Percentiles rank a stretch among this genome's conserved stretches.
phyloP scores from a whole-genome alignment of 768 basidiomycete species.

The Mycena epipterygia region DNA sequence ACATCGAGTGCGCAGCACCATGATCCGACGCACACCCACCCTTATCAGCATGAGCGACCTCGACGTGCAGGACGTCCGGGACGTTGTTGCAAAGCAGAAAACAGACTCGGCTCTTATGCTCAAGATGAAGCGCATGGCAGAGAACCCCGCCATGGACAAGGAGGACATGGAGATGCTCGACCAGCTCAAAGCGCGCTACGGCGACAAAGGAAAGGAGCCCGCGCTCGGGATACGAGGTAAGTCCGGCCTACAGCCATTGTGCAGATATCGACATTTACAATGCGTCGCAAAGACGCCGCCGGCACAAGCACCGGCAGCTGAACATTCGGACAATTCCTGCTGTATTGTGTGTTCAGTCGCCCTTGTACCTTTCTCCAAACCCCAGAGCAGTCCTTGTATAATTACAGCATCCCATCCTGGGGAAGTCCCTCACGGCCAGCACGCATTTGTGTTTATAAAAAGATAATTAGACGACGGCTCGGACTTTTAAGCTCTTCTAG shows the following conservation, averaged over 20 bases:
- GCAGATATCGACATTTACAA: neutral
- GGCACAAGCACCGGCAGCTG: slow-evolving; percentile 17
- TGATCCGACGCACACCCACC: slow-evolving; percentile 86
- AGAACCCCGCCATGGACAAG: slow-evolving; percentile 51
- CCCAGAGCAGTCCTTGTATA: too few relatives aligned
- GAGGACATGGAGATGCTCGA: slow-evolving; percentile 50
- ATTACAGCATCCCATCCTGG: too few relatives aligned
- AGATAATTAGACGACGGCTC: too few relatives aligned
- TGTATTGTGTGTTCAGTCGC: neutral
- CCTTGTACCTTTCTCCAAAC: too few relatives aligned
- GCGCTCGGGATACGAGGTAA: slow-evolving; percentile 42
- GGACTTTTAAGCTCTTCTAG: too few relatives aligned
- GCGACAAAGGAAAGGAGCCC: slow-evolving; percentile 43
- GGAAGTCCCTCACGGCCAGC: too few relatives aligned
- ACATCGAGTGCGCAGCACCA: slow-evolving; percentile 38
- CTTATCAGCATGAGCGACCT: slow-evolving; percentile 81
- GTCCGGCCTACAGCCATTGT: neutral
- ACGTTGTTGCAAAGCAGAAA: slow-evolving; percentile 66
- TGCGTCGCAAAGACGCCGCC: slow-evolving; percentile 4
- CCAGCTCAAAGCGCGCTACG: slow-evolving; percentile 44
- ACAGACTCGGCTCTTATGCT: slow-evolving; percentile 53
- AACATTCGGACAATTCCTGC: neutral
- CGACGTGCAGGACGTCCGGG: slow-evolving; percentile 85
- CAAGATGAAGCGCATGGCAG: slow-evolving; percentile 62
- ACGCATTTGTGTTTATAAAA: too few relatives aligned